Percentiles rank a stretch among this genome's conserved stretches.
These are phyloP conservation scores for Selenicereus undatus DNA, from an alignment of 148 eudicot genomes.

Conservation along the genomic window DNA sequence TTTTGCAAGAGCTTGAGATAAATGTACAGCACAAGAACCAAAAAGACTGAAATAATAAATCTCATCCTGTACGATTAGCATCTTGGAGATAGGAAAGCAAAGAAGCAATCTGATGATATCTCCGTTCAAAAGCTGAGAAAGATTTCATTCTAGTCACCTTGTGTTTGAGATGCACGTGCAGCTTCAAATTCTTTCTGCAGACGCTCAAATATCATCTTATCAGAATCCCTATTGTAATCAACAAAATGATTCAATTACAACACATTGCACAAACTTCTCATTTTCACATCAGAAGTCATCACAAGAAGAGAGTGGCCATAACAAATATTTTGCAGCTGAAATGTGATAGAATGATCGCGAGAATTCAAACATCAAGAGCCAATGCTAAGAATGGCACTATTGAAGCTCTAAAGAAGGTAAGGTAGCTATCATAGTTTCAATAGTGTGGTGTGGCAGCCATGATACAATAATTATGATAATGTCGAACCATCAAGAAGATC, in stretches of 20 bases:
- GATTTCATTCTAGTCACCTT: constrained; percentile 44
- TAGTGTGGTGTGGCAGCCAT: not conserved
- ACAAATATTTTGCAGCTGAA: not conserved
- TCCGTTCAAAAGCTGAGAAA: not conserved
- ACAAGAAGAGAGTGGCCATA: not conserved
- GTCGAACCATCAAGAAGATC: not conserved
- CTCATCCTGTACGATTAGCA: not conserved
- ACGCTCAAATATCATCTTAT: constrained; percentile 90
- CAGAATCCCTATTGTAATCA: constrained; percentile 65
- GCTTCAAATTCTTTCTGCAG: constrained; percentile 88
- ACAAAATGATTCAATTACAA: constrained; percentile 12
- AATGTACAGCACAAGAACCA: not conserved
- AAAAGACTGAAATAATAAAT: not conserved
- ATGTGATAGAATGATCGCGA: not conserved
- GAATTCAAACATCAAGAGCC: not conserved
- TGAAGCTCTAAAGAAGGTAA: not conserved
- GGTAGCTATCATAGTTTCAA: not conserved
- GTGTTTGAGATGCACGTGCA: constrained; percentile 79
- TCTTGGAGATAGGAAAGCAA: not conserved
- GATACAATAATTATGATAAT: not conserved
- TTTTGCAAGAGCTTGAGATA: not conserved
- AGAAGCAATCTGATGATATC: not conserved
- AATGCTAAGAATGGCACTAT: not conserved
- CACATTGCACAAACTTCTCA: not conserved
- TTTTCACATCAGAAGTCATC: not conserved